These are phyloP conservation scores for Anisodus acutangulus DNA, from an alignment of 257 asterid genomes.

Conservation along the genomic window DNA sequence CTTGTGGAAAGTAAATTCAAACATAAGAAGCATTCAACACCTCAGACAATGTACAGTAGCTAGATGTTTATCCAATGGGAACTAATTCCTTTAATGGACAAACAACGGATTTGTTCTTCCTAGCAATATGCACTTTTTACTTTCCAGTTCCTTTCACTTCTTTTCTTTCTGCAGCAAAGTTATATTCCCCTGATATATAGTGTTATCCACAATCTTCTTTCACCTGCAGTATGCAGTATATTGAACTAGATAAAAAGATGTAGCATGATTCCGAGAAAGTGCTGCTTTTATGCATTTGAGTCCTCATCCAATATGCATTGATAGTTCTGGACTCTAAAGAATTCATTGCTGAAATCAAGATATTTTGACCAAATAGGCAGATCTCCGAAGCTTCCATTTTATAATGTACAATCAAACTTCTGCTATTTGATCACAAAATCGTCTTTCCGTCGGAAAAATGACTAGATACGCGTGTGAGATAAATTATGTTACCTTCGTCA, in stretches of 20 bases:
- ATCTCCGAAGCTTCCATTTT: neutral
- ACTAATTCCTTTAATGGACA: neutral
- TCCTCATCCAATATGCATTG: neutral
- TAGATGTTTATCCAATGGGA: neutral
- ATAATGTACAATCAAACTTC: neutral
- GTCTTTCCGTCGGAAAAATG: neutral
- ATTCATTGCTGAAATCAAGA: neutral
- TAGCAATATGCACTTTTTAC: neutral
- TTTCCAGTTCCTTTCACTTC: neutral
- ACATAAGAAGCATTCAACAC: neutral
- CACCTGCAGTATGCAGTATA: neutral
- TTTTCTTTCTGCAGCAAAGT: neutral
- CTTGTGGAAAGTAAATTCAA: slow-evolving; percentile 1
- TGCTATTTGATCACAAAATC: neutral
- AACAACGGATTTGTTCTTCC: neutral
- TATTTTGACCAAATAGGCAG: neutral
- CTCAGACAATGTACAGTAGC: neutral
- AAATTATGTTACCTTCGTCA: neutral
- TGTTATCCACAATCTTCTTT: too few relatives aligned
- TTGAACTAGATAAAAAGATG: neutral
- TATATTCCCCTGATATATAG: neutral
- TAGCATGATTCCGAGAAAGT: neutral
- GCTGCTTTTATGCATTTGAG: neutral
- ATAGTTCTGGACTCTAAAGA: neutral
- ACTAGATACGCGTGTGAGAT: neutral